Conservation (phyloP, 176 grass and related monocot species). For the Dendrocalamus sinicus region DNA sequence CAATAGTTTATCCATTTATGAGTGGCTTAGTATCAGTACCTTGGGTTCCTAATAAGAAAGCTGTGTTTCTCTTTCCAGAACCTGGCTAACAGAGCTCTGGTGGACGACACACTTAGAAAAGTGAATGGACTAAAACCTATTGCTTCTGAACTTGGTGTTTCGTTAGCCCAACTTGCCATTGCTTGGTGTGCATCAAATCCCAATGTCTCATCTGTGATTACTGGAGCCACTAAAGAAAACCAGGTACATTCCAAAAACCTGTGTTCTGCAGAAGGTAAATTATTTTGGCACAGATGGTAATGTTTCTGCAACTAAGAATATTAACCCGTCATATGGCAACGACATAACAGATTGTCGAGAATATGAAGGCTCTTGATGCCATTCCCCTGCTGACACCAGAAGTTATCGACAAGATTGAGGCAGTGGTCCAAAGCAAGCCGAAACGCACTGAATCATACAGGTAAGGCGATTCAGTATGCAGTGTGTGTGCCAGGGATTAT, state of each 20-base stretch:
- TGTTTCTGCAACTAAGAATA: neutral
- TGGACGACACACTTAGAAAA: constrained; percentile 85
- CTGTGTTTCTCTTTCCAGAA: constrained; percentile 57
- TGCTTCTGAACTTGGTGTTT: constrained; percentile 77
- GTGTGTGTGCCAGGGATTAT: constrained; percentile 7
- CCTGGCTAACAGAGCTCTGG: constrained; percentile 80
- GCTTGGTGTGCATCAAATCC: constrained; percentile 98
- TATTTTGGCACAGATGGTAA: too few species aligned
- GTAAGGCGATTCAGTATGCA: constrained; percentile 46
- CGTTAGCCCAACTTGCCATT: constrained; percentile 83
- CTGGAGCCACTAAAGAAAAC: constrained; percentile 93
- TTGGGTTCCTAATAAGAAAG: neutral
- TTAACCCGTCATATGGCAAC: neutral
- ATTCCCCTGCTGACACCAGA: constrained; percentile 82
- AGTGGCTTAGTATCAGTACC: neutral
- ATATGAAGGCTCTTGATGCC: constrained; percentile 92
- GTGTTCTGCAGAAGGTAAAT: neutral
- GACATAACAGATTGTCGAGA: constrained; percentile 75
- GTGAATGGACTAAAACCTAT: constrained; percentile 89
- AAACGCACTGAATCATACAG: constrained; percentile 91
- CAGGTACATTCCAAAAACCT: constrained; percentile 60
- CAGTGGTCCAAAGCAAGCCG: constrained; percentile 83
- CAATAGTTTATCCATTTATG: neutral
- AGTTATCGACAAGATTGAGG: constrained; percentile 83
- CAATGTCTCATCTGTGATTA: constrained; percentile 94